Base-by-base conservation (phyloP, 169 alveolate species). In the Cardiosporidium cionae region DNA sequence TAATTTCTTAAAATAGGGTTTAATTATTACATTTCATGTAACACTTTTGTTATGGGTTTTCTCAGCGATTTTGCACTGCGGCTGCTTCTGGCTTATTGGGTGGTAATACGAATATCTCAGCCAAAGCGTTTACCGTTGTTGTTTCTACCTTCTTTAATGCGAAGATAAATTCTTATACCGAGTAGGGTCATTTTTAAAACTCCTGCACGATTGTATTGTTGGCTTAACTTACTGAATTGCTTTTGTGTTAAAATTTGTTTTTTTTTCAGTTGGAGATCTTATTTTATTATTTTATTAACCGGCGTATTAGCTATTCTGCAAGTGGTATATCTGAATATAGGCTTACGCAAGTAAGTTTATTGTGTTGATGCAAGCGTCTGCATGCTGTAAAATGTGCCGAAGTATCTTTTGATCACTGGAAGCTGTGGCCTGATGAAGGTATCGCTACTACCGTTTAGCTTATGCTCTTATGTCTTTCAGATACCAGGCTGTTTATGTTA, bases 11-110 rank as follows among this genome's bases (percentile, higher is more conserved):
- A 9, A 9, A 16, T 44, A 44, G 9, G 58, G 58, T 44, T 9
- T 9, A 44, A 44, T 44, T 16, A 16, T 16, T 16, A 9, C 58
- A 9, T 16, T 9, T 44, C 16, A 16, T 44, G 58, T 3, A 0
- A 5, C 52, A 9, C 7, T 69, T 32, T 35, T 27, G 74, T 68
- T 9, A 31, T n/a, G 25, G 53, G 68, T 63, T 31, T 52, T 7
- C 28, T 22, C 79, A 74, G 81, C 74, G 81, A 9, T 22, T 74
- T 22, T 58, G 76, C 28, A 36, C 73, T n/a, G 78, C 81, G 5
- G 22, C 65, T 31, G 81, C 81, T 2, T 74, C 81, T 0, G 81
- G 81, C 0, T 53, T 74, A 35, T 63, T 65, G n/a, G 81, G 81
- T 1, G 81, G 81, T 25, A 74, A 74, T 35, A 34, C 81, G 7